Conservation (phyloP, 2,329 filamentous ascomycete species). For the Rutstroemia sp. region DNA sequence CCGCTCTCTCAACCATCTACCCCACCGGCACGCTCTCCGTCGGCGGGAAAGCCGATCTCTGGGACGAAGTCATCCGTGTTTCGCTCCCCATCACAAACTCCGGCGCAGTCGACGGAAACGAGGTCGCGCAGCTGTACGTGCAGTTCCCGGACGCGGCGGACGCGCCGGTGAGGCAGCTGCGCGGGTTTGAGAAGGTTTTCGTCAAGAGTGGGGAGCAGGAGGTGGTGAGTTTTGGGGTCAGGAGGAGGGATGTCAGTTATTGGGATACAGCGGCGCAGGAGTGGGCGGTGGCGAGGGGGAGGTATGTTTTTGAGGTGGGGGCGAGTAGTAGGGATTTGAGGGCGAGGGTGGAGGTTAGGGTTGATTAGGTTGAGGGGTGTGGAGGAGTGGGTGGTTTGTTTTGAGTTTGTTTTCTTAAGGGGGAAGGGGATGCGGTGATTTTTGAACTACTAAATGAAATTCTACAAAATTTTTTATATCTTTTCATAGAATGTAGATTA, state of each 20-base stretch:
- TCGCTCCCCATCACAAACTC: slow-evolving; percentile 46
- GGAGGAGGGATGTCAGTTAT: background rate
- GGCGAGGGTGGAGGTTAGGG: too few relatives aligned
- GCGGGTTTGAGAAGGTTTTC: slow-evolving; percentile 11
- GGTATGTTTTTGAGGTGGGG: background rate
- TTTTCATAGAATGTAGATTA: too few relatives aligned
- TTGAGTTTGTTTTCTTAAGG: too few relatives aligned
- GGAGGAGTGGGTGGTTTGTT: too few relatives aligned
- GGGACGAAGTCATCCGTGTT: slow-evolving; percentile 44
- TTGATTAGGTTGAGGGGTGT: too few relatives aligned
- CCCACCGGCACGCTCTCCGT: slow-evolving; percentile 51
- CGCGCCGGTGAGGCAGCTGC: slow-evolving; percentile 9
- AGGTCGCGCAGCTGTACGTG: slow-evolving; percentile 45
- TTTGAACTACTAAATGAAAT: too few relatives aligned
- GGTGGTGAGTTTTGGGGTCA: background rate
- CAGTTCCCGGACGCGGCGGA: slow-evolving; percentile 9
- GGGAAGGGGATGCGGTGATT: too few relatives aligned
- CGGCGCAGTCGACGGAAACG: slow-evolving; percentile 42
- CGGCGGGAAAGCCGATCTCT: slow-evolving; percentile 46
- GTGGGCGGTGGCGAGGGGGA: background rate
- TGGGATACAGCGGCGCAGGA: background rate
- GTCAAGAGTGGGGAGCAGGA: background rate
- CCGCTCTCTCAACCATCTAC: slow-evolving; percentile 31
- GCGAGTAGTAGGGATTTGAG: background rate
- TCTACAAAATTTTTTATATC: too few relatives aligned